Evolutionary conservation across 208 protist species (phyloP), one percentile per base, ranked within the genome.

Genomic region (Borovskyia barvae): DNA sequence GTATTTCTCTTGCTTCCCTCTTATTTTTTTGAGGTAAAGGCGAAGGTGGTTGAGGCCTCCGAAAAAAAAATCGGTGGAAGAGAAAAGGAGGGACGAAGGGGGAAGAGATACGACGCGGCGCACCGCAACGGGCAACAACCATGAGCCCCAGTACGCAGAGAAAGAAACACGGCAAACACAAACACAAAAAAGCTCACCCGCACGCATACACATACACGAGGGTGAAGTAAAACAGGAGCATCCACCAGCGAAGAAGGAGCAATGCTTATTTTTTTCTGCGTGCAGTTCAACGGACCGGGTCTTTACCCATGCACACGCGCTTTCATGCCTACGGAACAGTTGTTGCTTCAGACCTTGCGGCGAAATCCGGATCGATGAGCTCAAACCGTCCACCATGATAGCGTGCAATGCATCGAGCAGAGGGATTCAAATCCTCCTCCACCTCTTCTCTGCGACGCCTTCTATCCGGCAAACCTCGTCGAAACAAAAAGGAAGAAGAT

Each of bases 201-300:
- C 35, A 39, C 35, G 14, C 35, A 14, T 14, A 14, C 14, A 39
- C 35, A 39, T 39, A 14, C 35, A 39, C 11, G 35, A 39, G 14
- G 14, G 35, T 39, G 11, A 54, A 40, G n/a, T 29, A 37, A n/a
- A 54, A 54, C 20, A 54, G 17, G n/a, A n/a, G n/a, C n/a, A n/a
- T n/a, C n/a, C 26, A 2, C 3, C 24, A 24, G 28, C 11, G 17
- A 37, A 51, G 25, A 35, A 3, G 26, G n/a, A 51, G 46, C 2
- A 19, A 51, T 3, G 22, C 5, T 33, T 49, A 26, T 49, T 36
- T 51, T 6, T n/a, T n/a, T n/a, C n/a, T n/a, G n/a, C n/a, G n/a
- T n/a, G n/a, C n/a, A n/a, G n/a, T n/a, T n/a, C n/a, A n/a, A n/a
- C n/a, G n/a, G n/a, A n/a, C n/a, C n/a, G n/a, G n/a, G n/a, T n/a